Percentiles rank a stretch among this genome's conserved stretches.
Evolutionary conservation across 768 basidiomycete species (phyloP).

Genomic region (Amanita molliuscula): DNA sequence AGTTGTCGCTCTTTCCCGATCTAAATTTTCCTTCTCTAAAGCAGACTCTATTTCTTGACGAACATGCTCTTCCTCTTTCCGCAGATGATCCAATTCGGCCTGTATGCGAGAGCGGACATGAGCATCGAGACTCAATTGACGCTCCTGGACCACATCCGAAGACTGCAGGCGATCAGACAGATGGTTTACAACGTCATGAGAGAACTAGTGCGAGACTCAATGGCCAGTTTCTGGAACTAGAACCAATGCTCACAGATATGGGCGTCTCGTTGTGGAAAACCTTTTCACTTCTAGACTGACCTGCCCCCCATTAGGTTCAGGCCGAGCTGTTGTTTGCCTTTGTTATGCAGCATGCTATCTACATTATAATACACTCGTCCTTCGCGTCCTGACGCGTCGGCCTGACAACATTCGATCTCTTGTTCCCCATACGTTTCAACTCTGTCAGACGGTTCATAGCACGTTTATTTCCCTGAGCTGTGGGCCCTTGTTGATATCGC

Average conservation of each 20-base stretch:
- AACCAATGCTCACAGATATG: slow-evolving; percentile 32
- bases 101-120: slow-evolving; percentile 67
- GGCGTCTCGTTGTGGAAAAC: slow-evolving; percentile 45
- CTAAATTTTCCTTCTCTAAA: slow-evolving; percentile 82
- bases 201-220: slow-evolving; percentile 42
- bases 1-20: slow-evolving; percentile 53
- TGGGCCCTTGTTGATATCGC: background rate
- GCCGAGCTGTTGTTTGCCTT: background rate
- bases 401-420: slow-evolving; percentile 64
- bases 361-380: slow-evolving; percentile 85
- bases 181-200: slow-evolving; percentile 72
- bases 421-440: slow-evolving; percentile 84
- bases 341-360: slow-evolving; percentile 10
- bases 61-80: slow-evolving; percentile 59
- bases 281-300: slow-evolving; percentile 58
- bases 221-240: background rate
- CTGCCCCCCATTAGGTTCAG: slow-evolving; percentile 47
- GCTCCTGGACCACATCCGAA: slow-evolving; percentile 49
- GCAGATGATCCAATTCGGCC: slow-evolving; percentile 54
- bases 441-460: slow-evolving; percentile 95
- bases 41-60: slow-evolving; percentile 65
- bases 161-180: slow-evolving; percentile 57
- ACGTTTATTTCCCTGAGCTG: slow-evolving; percentile 96
- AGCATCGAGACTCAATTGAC: slow-evolving; percentile 65
- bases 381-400: slow-evolving; percentile 91